phyloP scores from a whole-genome alignment of 345 rosid species.

The Lepidium aucheri region DNA sequence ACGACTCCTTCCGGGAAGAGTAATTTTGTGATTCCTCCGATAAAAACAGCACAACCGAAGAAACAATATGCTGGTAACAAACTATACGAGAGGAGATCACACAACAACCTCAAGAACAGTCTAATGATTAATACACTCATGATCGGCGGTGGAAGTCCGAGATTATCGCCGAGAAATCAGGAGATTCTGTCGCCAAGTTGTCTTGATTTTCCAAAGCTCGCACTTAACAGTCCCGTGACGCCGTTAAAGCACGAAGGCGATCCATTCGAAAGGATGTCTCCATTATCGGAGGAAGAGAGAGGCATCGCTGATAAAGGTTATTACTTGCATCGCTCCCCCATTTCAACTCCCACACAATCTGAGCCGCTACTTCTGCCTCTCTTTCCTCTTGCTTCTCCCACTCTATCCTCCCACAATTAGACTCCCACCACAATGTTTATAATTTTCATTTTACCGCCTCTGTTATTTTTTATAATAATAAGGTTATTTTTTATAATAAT shows the following conservation, averaged over 20 bases:
- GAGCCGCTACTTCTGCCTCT: conserved; percentile 92
- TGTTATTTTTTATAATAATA: no score
- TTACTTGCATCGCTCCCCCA: conserved; percentile 86
- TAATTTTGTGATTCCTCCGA: conserved; percentile 55
- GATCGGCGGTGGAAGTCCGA: conserved; percentile 29
- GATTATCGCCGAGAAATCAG: conserved; percentile 57
- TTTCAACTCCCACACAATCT: conserved; percentile 73
- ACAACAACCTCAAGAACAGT: conserved; percentile 58
- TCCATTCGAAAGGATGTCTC: conserved; percentile 55
- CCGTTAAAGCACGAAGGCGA: conserved; percentile 51
- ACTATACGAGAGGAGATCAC: conserved; percentile 84
- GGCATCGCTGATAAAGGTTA: conserved; percentile 86
- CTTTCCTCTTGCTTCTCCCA: conserved; percentile 85
- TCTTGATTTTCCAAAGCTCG: conserved; percentile 88
- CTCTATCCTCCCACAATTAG: conserved; percentile 29
- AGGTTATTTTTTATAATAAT: background rate
- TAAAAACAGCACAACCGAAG: conserved; percentile 47
- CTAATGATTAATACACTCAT: conserved; percentile 84
- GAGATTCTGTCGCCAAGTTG: conserved; percentile 89
- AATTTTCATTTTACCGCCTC: conserved; percentile 6
- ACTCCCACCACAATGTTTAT: conserved; percentile 3
- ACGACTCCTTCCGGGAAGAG: conserved; percentile 14
- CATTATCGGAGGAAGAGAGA: conserved; percentile 79
- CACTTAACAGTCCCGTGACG: conserved; percentile 89
- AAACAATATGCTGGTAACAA: conserved; percentile 46